Percentiles rank a stretch among this genome's conserved stretches.
Evolutionary conservation across 2,329 filamentous ascomycete genomes (phyloP).

Genomic region (Sporothrix humicola): DNA sequence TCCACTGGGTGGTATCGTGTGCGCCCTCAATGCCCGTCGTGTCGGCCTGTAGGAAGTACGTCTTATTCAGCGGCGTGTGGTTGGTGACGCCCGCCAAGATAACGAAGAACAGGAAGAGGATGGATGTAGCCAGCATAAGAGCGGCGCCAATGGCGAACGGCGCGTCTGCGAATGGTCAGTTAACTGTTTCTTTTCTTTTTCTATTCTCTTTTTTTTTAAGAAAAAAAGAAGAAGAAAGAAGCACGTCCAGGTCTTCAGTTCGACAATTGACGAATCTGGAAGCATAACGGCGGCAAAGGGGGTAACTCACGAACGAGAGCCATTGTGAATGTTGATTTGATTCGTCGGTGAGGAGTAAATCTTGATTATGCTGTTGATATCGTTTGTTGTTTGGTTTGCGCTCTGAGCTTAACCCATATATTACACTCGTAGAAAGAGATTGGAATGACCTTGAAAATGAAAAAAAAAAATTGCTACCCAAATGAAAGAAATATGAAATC

Average conservation of each 20-base stretch:
- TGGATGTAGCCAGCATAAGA: slow-evolving; percentile 57
- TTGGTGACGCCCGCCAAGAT: slow-evolving; percentile 61
- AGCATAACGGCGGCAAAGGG: too few species aligned
- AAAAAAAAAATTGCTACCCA: not conserved
- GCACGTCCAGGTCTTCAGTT: too few species aligned
- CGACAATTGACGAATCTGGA: too few species aligned
- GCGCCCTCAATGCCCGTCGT: slow-evolving; percentile 75
- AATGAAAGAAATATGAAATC: slow-evolving; percentile 1
- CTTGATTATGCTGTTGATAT: not conserved
- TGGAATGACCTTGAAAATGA: too few species aligned
- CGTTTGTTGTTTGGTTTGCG: not conserved
- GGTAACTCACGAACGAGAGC: slow-evolving; percentile 22
- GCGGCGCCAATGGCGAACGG: slow-evolving; percentile 52
- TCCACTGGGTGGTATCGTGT: slow-evolving; percentile 77
- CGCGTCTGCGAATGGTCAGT: slow-evolving; percentile 45
- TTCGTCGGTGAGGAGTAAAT: not conserved
- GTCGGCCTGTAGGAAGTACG: slow-evolving; percentile 85
- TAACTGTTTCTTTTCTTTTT: not conserved
- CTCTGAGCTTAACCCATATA: not conserved
- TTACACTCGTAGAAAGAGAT: not conserved
- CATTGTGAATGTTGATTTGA: slow-evolving; percentile 10
- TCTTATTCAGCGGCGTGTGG: slow-evolving; percentile 67
- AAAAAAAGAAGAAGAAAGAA: not conserved
- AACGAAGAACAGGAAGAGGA: slow-evolving; percentile 63
- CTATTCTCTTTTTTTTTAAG: not conserved